Evolutionary conservation across 441 rosid genomes (phyloP).

Genomic region (Melastoma candidum): DNA sequence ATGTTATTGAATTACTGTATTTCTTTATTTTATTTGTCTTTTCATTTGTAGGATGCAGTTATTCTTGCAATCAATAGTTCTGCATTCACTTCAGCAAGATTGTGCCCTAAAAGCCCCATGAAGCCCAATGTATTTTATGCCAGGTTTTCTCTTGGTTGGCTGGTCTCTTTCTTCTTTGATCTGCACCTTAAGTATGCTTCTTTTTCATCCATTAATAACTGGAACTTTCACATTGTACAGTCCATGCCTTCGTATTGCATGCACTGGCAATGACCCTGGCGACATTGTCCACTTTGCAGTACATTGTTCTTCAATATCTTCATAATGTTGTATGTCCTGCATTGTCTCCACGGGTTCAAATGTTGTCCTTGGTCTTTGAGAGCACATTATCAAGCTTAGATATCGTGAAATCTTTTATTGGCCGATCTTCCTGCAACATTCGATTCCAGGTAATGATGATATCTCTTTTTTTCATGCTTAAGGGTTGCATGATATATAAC

Average conservation of each 20-base stretch:
- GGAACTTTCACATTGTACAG: conserved; percentile 42
- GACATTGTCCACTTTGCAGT: conserved; percentile 53
- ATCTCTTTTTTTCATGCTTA: conserved; percentile 4
- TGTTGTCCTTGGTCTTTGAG: conserved; percentile 34
- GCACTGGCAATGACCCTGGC: conserved; percentile 45
- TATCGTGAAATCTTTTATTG: conserved; percentile 72
- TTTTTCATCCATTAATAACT: conserved; percentile 10
- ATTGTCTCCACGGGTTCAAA: conserved; percentile 25
- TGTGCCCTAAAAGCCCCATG: conserved; percentile 25
- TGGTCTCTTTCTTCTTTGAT: conserved; percentile 24
- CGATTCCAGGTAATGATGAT: conserved; percentile 41
- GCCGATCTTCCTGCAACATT: conserved; percentile 60
- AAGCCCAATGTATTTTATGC: conserved; percentile 24
- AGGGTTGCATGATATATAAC: not conserved
- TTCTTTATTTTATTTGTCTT: conserved; percentile 8
- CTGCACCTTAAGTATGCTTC: not conserved
- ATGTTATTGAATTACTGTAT: not conserved
- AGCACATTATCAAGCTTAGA: conserved; percentile 44
- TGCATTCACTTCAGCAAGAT: conserved; percentile 31
- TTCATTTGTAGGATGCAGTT: conserved; percentile 42
- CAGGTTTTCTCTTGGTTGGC: conserved; percentile 26
- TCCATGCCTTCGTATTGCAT: conserved; percentile 30
- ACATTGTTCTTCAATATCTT: conserved; percentile 37
- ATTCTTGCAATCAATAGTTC: conserved; percentile 64
- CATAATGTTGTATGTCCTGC: conserved; percentile 27